Conservation (phyloP, 2,329 filamentous ascomycete genomes). For the Arthroderma sp. region DNA sequence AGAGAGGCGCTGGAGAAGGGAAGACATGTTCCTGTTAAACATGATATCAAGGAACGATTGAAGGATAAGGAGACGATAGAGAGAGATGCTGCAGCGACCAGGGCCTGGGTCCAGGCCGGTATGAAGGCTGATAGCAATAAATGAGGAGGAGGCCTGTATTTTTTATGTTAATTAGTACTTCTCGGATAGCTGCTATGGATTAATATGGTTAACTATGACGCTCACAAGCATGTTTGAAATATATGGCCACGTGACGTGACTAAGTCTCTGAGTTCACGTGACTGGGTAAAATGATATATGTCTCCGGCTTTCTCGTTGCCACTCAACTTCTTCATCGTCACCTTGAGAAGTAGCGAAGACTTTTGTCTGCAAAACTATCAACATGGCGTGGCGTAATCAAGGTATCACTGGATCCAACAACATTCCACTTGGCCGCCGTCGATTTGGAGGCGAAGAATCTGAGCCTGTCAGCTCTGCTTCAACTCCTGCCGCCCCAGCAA, state of each 20-base stretch:
- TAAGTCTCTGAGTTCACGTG: neutral
- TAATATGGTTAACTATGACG: neutral
- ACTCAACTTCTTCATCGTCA: too few species aligned
- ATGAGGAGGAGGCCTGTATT: conserved; percentile 6
- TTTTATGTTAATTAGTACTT: too few species aligned
- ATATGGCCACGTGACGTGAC: neutral
- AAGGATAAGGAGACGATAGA: conserved; percentile 47
- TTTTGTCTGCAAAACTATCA: neutral
- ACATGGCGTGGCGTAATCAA: conserved; percentile 53
- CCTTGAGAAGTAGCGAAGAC: too few species aligned
- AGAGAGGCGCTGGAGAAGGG: conserved; percentile 65
- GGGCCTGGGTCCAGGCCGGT: conserved; percentile 53
- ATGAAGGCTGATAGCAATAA: conserved; percentile 56
- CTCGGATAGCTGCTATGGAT: neutral
- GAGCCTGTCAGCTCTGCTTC: conserved; percentile 33
- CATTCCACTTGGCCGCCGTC: conserved; percentile 78
- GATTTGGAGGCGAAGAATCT: conserved; percentile 51
- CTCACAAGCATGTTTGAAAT: neutral
- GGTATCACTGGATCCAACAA: conserved; percentile 98
- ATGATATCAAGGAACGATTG: conserved; percentile 48
- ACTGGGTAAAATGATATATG: too few species aligned
- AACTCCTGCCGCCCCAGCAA: conserved; percentile 32
- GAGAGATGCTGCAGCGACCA: conserved; percentile 36
- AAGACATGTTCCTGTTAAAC: conserved; percentile 53
- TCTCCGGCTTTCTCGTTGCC: too few species aligned